Percentiles rank a stretch among this genome's conserved stretches.
These are phyloP conservation scores for Gaillardinia entomophila DNA, from an alignment of 805 yeast genomes.

Conservation along the genomic window DNA sequence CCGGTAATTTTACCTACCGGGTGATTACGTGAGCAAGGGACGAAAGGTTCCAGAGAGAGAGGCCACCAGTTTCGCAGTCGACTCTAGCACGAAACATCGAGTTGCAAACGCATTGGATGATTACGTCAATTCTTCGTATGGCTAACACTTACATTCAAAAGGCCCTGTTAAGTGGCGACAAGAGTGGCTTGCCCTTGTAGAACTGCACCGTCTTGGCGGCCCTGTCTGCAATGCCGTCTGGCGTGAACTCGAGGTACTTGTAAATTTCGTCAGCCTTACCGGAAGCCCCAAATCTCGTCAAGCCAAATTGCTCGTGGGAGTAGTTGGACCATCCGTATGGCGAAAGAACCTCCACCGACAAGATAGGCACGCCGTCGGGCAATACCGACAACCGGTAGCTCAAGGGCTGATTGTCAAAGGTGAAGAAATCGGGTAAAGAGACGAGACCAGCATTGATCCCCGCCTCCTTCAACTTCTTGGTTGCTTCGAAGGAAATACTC, in stretches of 20 bases:
- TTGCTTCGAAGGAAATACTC: conserved; percentile 11
- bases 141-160: conserved; percentile 7
- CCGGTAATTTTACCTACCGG: too few species aligned
- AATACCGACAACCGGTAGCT: conserved; percentile 15
- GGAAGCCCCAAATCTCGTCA: conserved; percentile 17
- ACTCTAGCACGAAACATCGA: too few species aligned
- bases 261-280: conserved; percentile 15
- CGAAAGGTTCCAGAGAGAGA: too few species aligned
- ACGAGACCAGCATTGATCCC: conserved; percentile 12
- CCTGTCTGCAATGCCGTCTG: conserved; percentile 15
- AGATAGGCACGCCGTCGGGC: conserved; percentile 16
- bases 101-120: too few species aligned
- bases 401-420: conserved; percentile 14
- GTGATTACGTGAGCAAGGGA: too few species aligned
- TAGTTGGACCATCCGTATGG: conserved; percentile 17
- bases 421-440: conserved; percentile 14
- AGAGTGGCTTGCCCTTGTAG: conserved; percentile 14
- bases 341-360: conserved; percentile 16
- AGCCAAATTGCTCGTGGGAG: conserved; percentile 18
- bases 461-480: conserved; percentile 12
- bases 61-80: too few species aligned
- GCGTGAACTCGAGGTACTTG: conserved; percentile 15
- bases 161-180: conserved; percentile 16
- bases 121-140: not conserved
- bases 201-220: conserved; percentile 14